Conservation (phyloP, 129 eudicot genomes). For the Oenanthe sinensis region DNA sequence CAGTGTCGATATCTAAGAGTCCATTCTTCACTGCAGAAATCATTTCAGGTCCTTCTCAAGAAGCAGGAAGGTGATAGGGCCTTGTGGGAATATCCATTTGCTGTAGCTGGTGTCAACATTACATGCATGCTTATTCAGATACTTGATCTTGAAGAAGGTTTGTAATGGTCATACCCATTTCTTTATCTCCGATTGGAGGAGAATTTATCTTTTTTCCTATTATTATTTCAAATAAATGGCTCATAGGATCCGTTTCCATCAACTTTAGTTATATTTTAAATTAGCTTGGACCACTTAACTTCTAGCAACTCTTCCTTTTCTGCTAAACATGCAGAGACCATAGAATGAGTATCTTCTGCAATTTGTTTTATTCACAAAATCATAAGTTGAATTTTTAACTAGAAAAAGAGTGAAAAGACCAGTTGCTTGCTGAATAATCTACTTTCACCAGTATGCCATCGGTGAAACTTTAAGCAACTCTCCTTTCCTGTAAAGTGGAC, state of each 20-base stretch:
- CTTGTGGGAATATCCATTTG: slow-evolving; percentile 98
- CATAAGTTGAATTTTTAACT: background rate
- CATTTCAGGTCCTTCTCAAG: slow-evolving; percentile 86
- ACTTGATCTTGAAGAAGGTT: slow-evolving; percentile 98
- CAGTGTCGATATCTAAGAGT: background rate
- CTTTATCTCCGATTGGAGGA: background rate
- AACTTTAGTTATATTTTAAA: too few species aligned
- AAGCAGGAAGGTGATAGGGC: slow-evolving; percentile 93
- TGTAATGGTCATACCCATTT: background rate
- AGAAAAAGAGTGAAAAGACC: background rate
- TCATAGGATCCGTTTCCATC: background rate
- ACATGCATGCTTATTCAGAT: slow-evolving; percentile 98
- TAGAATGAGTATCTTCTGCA: background rate
- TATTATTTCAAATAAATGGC: background rate
- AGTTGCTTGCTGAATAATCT: background rate
- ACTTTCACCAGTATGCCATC: background rate
- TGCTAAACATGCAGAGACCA: background rate
- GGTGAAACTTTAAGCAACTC: background rate
- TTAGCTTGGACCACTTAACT: background rate
- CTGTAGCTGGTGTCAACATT: slow-evolving; percentile 98
- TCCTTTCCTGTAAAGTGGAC: background rate
- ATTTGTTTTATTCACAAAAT: background rate
- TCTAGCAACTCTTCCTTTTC: background rate
- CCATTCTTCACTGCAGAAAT: slow-evolving; percentile 45
- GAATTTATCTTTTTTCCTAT: too few species aligned